Base-by-base conservation (phyloP, 2,329 filamentous ascomycete species). In the Periconia sp. region DNA sequence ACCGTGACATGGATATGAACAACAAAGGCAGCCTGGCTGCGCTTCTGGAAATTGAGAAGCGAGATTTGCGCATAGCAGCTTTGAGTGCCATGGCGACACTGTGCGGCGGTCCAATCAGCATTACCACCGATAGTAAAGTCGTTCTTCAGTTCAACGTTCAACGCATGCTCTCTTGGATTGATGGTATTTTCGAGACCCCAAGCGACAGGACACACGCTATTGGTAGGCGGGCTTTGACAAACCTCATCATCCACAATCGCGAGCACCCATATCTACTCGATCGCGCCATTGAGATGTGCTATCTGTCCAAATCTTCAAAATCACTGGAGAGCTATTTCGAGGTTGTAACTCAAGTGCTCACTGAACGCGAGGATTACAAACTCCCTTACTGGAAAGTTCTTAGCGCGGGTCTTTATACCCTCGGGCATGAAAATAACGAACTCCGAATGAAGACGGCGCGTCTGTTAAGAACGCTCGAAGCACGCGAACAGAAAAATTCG, bases 21-120 rank as follows among this genome's bases (percentile, higher is more conserved):
- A 91, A 92, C 67, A 84, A 90, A 60, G 87, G 88, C 5, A 91
- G 87, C 19, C 83, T 90, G 40, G 93, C 90, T 19, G 92, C 92
- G 23, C 90, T 92, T 1, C 94, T 96, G 83, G 94, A 97, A 70
- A 97, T 97, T 61, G 93, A 99, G 74, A 97, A 96, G 77, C 87
- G 90, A 58, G 95, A 96, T 67, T 81, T 99, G 37, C 85, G 91
- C 53, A 94, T 89, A 19, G 92, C 94, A 30, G 93, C 94, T 1
- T 80, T 99, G 42, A 96, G 92, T 72, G 89, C 95, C 23, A 97
- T 99, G 94, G 92, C 94, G 42, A 87, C 92, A 2, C 81, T 99
- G 6, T 99, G 94, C 70, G 92, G 79, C 44, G 85, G 85, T 0
- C 91, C 93, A 3, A 87, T 97, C 53, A 92, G 86, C 58, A 88